Evolutionary conservation across 2,329 filamentous ascomycete genomes (phyloP).

Genomic region (Talaromyces sp.): DNA sequence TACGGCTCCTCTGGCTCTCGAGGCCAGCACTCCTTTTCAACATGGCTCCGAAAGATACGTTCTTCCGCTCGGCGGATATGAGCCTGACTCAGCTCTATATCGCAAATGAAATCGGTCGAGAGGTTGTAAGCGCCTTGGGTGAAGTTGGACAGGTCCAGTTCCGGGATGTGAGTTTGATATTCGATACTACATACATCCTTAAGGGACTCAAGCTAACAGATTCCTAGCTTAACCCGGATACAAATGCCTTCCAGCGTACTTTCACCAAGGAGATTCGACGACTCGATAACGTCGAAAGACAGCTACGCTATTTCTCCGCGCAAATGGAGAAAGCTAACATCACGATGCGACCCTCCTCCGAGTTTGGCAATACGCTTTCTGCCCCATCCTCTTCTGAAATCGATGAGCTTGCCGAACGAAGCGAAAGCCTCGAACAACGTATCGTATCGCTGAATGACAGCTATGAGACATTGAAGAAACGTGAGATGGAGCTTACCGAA

Average conservation of each 20-base stretch:
- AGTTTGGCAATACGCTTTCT: constrained; percentile 82
- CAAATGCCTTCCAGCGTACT: constrained; percentile 91
- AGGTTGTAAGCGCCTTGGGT: constrained; percentile 93
- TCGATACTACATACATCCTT: neutral
- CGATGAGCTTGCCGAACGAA: constrained; percentile 88
- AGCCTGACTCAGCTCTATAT: constrained; percentile 99
- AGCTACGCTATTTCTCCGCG: constrained; percentile 89
- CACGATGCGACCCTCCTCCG: constrained; percentile 80
- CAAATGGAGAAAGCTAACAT: constrained; percentile 96
- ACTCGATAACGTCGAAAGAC: constrained; percentile 95
- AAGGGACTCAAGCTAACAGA: constrained; percentile 1
- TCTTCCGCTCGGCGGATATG: constrained; percentile 99
- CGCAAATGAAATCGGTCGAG: constrained; percentile 95
- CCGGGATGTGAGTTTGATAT: constrained; percentile 70
- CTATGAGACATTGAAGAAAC: constrained; percentile 97
- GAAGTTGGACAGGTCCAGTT: constrained; percentile 97
- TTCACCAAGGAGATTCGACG: constrained; percentile 97
- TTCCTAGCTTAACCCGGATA: constrained; percentile 79
- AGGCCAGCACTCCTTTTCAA: constrained; percentile 21
- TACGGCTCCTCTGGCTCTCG: neutral
- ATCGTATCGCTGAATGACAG: constrained; percentile 92
- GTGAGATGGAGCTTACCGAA: constrained; percentile 93
- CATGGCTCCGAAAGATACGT: constrained; percentile 76
- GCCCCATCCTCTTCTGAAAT: constrained; percentile 91
- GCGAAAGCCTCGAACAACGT: constrained; percentile 87